These are phyloP conservation scores for Sclerospora graminicola DNA, from an alignment of 352 stramenopile genomes.

Conservation along the genomic window DNA sequence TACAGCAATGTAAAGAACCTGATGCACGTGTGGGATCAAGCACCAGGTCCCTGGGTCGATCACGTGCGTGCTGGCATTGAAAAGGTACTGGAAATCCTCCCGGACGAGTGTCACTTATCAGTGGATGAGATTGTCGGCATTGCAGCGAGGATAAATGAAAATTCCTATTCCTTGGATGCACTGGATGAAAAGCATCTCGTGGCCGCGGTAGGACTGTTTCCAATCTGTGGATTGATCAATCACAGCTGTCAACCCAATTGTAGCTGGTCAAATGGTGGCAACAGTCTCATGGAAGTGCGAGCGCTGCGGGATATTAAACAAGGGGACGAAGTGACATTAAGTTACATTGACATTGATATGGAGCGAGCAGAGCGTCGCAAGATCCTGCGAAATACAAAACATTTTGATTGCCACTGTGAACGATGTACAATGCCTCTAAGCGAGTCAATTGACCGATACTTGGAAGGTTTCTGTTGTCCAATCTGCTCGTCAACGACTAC, in stretches of 20 bases:
- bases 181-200: conserved; percentile 27
- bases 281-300: conserved; percentile 24
- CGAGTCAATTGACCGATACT: conserved; percentile 27
- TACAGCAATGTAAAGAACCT: conserved; percentile 31
- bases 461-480: conserved; percentile 28
- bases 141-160: conserved; percentile 43
- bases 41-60: conserved; percentile 18
- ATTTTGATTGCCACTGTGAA: conserved; percentile 39
- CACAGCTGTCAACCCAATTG: conserved; percentile 40
- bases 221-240: conserved; percentile 34
- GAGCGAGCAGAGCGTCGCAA: conserved; percentile 22
- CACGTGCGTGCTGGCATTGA: conserved; percentile 22
- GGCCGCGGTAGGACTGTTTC: conserved; percentile 32
- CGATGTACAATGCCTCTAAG: conserved; percentile 21
- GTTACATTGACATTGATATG: conserved; percentile 42
- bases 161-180: conserved; percentile 35
- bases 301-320: conserved; percentile 27
- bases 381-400: conserved; percentile 32
- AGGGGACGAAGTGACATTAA: conserved; percentile 34
- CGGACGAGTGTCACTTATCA: conserved; percentile 24
- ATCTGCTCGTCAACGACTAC: conserved; percentile 12
- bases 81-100: conserved; percentile 24
- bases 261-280: conserved; percentile 35
- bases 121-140: conserved; percentile 34
- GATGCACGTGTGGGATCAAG: conserved; percentile 25